These are phyloP conservation scores for Tylopilus orsonianus DNA, from an alignment of 1,284 basidiomycete genomes.

Conservation along the genomic window DNA sequence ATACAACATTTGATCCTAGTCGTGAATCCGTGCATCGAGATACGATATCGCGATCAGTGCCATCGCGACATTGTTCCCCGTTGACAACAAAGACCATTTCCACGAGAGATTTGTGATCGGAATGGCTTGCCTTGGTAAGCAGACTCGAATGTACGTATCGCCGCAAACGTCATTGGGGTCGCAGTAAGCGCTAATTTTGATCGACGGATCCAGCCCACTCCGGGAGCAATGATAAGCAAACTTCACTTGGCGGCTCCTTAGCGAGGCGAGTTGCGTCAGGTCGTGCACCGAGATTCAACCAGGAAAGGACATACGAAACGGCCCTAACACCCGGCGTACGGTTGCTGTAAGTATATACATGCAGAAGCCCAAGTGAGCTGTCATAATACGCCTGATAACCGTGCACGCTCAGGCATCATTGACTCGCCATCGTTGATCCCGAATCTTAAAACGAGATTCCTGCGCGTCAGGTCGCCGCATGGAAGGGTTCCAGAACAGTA, in stretches of 20 bases:
- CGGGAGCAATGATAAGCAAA: background rate
- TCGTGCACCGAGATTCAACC: background rate
- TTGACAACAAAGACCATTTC: slow-evolving; percentile 5
- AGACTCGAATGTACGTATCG: background rate
- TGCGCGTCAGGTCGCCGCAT: no score
- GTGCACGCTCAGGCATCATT: no score
- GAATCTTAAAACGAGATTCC: no score
- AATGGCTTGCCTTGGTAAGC: background rate
- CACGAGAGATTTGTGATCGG: background rate
- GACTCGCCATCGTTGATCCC: no score
- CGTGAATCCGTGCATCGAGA: background rate
- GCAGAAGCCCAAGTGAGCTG: no score
- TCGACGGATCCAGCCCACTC: background rate
- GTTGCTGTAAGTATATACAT: no score
- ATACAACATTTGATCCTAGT: no score
- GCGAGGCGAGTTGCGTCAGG: background rate
- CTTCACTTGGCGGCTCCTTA: background rate
- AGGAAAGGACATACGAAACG: background rate
- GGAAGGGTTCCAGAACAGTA: no score
- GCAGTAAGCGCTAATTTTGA: background rate
- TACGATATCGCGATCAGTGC: background rate
- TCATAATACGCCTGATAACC: no score
- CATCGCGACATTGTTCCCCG: background rate
- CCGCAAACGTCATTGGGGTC: background rate
- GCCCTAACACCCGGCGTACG: no score